Conservation (phyloP, 2,329 filamentous ascomycete species). For the Aaosphaeria arxii region DNA sequence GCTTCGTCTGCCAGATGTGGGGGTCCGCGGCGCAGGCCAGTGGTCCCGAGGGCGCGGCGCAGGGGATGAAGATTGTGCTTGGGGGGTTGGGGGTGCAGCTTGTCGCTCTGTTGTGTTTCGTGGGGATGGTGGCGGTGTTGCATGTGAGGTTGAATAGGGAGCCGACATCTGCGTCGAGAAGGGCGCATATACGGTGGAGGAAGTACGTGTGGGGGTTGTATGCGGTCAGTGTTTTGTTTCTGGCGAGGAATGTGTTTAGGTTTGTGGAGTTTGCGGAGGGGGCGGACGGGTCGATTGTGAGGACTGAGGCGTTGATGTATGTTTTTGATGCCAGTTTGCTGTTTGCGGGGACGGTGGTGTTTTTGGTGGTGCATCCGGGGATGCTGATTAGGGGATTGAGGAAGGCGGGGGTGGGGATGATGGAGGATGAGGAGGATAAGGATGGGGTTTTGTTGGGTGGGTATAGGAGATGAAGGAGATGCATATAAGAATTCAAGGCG, state of each 20-base stretch:
- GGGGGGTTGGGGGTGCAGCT: conserved; percentile 13
- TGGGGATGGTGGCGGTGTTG: conserved; percentile 8
- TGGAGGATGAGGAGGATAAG: too few species aligned
- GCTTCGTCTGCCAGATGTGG: conserved; percentile 17
- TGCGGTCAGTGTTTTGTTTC: conserved; percentile 10
- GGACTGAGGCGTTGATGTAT: conserved; percentile 13
- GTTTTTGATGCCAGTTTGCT: conserved; percentile 15
- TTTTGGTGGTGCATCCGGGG: conserved; percentile 12
- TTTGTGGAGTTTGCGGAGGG: conserved; percentile 11
- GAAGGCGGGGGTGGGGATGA: not conserved
- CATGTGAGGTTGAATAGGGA: conserved; percentile 8
- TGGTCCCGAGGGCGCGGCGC: conserved; percentile 4
- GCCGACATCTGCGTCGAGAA: conserved; percentile 3
- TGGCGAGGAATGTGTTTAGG: conserved; percentile 13
- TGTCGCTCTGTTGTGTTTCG: conserved; percentile 10
- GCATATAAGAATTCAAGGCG: too few species aligned
- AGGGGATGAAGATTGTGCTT: conserved; percentile 9
- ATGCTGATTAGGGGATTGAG: conserved; percentile 7
- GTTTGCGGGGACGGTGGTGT: conserved; percentile 6
- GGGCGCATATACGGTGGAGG: conserved; percentile 7
- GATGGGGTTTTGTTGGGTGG: too few species aligned
- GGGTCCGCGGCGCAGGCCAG: conserved; percentile 15
- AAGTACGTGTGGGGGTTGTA: conserved; percentile 8
- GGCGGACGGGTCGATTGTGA: conserved; percentile 3
- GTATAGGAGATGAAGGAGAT: too few species aligned